A percentile compares a stretch with the other conserved stretches of the same genome.
phyloP scores from a whole-genome alignment of 116 monocot genomes.

The Iris pallida region DNA sequence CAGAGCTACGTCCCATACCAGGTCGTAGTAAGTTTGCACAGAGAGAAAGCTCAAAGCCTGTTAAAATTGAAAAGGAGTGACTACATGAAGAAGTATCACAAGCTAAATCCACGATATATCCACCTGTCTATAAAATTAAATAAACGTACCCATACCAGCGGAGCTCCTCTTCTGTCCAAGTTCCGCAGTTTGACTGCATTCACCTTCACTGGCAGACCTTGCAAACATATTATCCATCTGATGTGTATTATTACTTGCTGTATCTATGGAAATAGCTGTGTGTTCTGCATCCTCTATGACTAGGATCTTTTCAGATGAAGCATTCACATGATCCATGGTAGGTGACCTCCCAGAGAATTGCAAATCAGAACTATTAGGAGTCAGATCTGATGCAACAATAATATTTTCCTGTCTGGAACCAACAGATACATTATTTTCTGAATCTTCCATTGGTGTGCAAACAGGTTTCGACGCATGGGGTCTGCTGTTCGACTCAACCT shows the following conservation, averaged over 20 bases:
- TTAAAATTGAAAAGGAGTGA: slow-evolving; percentile 11
- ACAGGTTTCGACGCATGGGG: slow-evolving; percentile 7
- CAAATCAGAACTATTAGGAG: slow-evolving; percentile 5
- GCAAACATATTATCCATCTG: slow-evolving; percentile 11
- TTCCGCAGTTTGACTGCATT: slow-evolving; percentile 11
- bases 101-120: not conserved
- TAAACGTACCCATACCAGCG: slow-evolving; percentile 45
- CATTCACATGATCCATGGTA: slow-evolving; percentile 3
- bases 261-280: slow-evolving; percentile 1
- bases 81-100: slow-evolving; percentile 1
- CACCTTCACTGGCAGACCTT: slow-evolving; percentile 28
- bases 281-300: slow-evolving; percentile 4
- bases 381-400: slow-evolving; percentile 5
- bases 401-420: slow-evolving; percentile 14
- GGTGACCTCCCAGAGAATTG: slow-evolving; percentile 5
- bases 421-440: slow-evolving; percentile 5
- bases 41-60: slow-evolving; percentile 84
- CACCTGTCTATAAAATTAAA: not conserved
- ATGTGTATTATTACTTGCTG: slow-evolving; percentile 15
- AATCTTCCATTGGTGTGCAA: slow-evolving; percentile 4
- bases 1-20: slow-evolving; percentile 63
- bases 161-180: slow-evolving; percentile 12
- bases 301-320: slow-evolving; percentile 11
- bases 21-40: slow-evolving; percentile 67
- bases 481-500: slow-evolving; percentile 2